A percentile compares a stretch with the other conserved stretches of the same genome.
Conservation (phyloP, 306 rosid genomes). For the Trifolium pratense region DNA sequence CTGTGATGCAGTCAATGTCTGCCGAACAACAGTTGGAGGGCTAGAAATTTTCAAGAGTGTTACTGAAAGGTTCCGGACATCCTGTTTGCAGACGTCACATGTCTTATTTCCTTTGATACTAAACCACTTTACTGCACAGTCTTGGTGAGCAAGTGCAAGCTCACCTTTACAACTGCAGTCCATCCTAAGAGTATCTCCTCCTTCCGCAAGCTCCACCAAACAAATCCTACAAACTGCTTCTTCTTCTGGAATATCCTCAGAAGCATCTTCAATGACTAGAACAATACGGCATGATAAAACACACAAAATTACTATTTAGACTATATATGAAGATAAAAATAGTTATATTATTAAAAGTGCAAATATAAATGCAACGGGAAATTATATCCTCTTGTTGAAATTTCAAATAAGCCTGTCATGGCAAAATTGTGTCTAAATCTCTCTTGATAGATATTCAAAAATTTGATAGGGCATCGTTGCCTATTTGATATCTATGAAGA, state of each 20-base stretch:
- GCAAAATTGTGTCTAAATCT: background rate
- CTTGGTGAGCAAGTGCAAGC: constrained; percentile 94
- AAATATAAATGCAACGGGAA: background rate
- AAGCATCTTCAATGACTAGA: constrained; percentile 67
- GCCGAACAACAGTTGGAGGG: constrained; percentile 49
- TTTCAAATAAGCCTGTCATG: background rate
- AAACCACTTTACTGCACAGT: constrained; percentile 95
- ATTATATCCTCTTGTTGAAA: background rate
- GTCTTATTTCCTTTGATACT: constrained; percentile 89
- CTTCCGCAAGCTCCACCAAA: constrained; percentile 79
- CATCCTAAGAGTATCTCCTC: constrained; percentile 81
- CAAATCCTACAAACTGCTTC: constrained; percentile 97
- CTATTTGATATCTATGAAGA: background rate
- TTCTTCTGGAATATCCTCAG: constrained; percentile 93
- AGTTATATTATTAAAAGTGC: background rate
- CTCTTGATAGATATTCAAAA: background rate
- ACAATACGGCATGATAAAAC: constrained; percentile 24
- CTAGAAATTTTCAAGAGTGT: constrained; percentile 71
- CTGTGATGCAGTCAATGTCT: constrained; percentile 43
- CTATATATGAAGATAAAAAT: background rate
- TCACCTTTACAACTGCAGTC: constrained; percentile 98
- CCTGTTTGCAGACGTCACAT: constrained; percentile 88
- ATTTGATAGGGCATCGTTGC: background rate
- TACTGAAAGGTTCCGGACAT: constrained; percentile 79
- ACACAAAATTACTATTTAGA: background rate